Conservation (phyloP, 2,329 filamentous ascomycete species). For the Penicillium sp. region DNA sequence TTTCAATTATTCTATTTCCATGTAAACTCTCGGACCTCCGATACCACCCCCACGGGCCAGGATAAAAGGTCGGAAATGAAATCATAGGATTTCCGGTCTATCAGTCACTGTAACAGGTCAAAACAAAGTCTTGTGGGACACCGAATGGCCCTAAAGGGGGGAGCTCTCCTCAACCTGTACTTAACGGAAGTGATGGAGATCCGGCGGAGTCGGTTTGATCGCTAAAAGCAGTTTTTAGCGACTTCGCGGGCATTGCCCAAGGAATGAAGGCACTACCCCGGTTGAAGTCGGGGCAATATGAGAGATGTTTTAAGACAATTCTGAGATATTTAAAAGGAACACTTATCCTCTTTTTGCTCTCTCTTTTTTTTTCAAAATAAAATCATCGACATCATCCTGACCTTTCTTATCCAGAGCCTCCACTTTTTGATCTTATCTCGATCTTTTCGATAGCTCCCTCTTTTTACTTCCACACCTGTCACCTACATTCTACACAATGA, state of each 20-base stretch:
- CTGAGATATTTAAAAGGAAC: neutral
- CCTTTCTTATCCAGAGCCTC: neutral
- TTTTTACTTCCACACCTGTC: constrained; percentile 3
- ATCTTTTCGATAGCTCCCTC: constrained; percentile 14
- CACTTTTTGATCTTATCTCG: constrained; percentile 24
- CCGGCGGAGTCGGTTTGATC: constrained; percentile 33
- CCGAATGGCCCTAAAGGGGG: constrained; percentile 28
- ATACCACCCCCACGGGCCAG: neutral
- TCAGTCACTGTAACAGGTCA: constrained; percentile 12
- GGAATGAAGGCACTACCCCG: constrained; percentile 14
- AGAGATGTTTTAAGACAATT: constrained; percentile 9
- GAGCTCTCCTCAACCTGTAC: constrained; percentile 49
- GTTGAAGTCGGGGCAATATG: constrained; percentile 10
- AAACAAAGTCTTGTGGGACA: constrained; percentile 28
- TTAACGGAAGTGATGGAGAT: constrained; percentile 45
- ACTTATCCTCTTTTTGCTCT: neutral
- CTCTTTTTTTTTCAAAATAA: neutral
- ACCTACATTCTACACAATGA: constrained; percentile 43
- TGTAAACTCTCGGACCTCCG: neutral
- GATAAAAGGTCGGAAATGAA: constrained; percentile 1
- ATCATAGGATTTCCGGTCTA: constrained; percentile 13
- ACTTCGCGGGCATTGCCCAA: constrained; percentile 22
- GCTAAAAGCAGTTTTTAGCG: constrained; percentile 51
- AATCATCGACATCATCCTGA: neutral
- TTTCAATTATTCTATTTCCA: neutral